Conservation (phyloP, 495 filamentous ascomycete species). For the Sphaerosporella brunnea region DNA sequence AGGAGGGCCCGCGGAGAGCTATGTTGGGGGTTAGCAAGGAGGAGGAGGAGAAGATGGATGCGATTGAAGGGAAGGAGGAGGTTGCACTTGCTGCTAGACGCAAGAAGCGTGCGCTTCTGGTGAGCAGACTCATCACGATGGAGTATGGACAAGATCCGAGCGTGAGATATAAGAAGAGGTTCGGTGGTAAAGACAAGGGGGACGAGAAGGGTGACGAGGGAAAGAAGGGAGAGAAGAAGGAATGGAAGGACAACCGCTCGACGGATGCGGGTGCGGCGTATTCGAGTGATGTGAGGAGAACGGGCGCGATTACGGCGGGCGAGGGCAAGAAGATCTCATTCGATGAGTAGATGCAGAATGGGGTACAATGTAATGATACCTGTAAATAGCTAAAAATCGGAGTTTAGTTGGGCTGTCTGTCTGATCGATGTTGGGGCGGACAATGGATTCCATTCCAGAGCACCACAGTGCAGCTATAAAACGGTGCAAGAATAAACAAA, state of each 20-base stretch:
- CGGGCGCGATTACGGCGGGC: slow-evolving; percentile 54
- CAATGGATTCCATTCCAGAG: too few species aligned
- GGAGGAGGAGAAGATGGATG: slow-evolving; percentile 38
- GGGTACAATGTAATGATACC: neutral
- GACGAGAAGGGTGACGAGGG: slow-evolving; percentile 25
- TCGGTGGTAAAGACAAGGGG: slow-evolving; percentile 45
- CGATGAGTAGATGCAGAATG: slow-evolving; percentile 32
- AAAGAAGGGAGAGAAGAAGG: slow-evolving; percentile 5
- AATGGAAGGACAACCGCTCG: slow-evolving; percentile 26
- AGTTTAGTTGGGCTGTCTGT: neutral
- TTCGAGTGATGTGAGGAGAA: slow-evolving; percentile 37
- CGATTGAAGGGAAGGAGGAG: slow-evolving; percentile 39
- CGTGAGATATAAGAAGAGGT: slow-evolving; percentile 79
- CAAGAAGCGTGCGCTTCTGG: slow-evolving; percentile 32
- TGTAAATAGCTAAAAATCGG: neutral
- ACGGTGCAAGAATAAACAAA: neutral
- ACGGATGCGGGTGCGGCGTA: slow-evolving; percentile 32
- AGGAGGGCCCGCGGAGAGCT: slow-evolving; percentile 55
- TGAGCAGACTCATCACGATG: slow-evolving; percentile 59
- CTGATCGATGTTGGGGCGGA: neutral
- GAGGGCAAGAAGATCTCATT: slow-evolving; percentile 74
- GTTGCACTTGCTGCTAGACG: slow-evolving; percentile 31
- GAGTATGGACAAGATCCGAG: slow-evolving; percentile 86
- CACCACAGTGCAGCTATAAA: too few species aligned
- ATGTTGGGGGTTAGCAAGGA: slow-evolving; percentile 57